Conservation (phyloP, 306 rosid genomes). For the Cicer cuneatum region DNA sequence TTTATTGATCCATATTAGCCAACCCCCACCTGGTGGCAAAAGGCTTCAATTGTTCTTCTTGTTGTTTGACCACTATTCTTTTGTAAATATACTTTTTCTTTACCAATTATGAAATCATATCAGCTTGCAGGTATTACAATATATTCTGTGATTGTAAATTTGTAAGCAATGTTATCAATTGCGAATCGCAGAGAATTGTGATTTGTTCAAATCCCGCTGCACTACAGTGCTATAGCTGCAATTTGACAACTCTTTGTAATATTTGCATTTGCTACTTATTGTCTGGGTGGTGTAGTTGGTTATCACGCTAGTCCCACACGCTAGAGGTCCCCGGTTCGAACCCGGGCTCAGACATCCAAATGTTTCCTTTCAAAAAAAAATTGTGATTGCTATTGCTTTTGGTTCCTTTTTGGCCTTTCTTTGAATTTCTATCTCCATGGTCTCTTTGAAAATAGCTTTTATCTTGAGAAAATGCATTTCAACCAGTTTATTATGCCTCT, state of each 20-base stretch:
- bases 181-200: too few relatives aligned
- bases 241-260: too few relatives aligned
- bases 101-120: not conserved
- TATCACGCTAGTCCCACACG: too few relatives aligned
- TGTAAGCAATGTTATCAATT: too few relatives aligned
- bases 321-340: too few relatives aligned
- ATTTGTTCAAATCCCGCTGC: too few relatives aligned
- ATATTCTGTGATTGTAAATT: not conserved
- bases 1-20: not conserved
- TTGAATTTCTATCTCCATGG: not conserved
- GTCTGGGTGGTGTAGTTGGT: too few relatives aligned
- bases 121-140: not conserved
- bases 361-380: not conserved
- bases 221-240: too few relatives aligned
- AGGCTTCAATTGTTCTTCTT: not conserved
- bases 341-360: too few relatives aligned
- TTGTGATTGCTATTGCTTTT: not conserved
- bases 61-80: not conserved
- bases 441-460: not conserved
- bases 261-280: too few relatives aligned
- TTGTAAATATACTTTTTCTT: not conserved
- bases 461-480: not conserved
- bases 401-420: not conserved
- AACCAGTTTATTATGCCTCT: conserved; percentile 1
- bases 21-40: not conserved